Base-by-base conservation (phyloP, 2,329 filamentous ascomycete species). In the Talaromyces sp. region DNA sequence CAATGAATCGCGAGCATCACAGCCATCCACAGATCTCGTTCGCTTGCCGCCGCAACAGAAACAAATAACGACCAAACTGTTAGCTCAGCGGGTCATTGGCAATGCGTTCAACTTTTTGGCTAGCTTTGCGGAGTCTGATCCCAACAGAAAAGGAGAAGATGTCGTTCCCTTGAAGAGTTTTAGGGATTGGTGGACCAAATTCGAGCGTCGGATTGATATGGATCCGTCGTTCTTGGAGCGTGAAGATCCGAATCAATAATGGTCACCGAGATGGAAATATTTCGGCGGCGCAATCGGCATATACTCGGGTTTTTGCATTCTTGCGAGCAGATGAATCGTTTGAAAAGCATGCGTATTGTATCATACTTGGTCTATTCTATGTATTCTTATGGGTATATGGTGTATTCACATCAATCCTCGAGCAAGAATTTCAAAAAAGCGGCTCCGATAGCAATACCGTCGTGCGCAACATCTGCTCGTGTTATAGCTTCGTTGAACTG, bases 31-130 rank as follows among this genome's bases (percentile, higher is more conserved):
- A 61, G 75, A 70, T 62, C 64, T 78, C 27, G 73, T 71, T 64
- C 73, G 68, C 19, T 68, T 70, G 66, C 70, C 73, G 39, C 71
- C 73, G 22, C 67, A 66, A 31, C 69, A 66, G 72, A 73, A 75
- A 33, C 79, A 80, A 56, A 82, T 87, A 1, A 83, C 86, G n/a
- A 95, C 92, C 0, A 87, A 91, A 69, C 81, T 92, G 2, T 83
- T 99, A 27, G 95, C 95, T 35, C 93, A 98, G 79, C 84, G 92
- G 68, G 97, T 99, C 71, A 98, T 99, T 72, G 90, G 92, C 72
- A 97, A 97, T 77, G 95, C 94, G 14, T 99, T 98, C 78, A 97
- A 99, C 79, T 98, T 97, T 76, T 82, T 99, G 65, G 88, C 94
- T 3, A 90, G 92, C 72, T 98, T 96, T 82, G 91, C 90, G 66